These are phyloP conservation scores for Sanghuangporus weigelae DNA, from an alignment of 1,284 basidiomycete species.

Conservation along the genomic window DNA sequence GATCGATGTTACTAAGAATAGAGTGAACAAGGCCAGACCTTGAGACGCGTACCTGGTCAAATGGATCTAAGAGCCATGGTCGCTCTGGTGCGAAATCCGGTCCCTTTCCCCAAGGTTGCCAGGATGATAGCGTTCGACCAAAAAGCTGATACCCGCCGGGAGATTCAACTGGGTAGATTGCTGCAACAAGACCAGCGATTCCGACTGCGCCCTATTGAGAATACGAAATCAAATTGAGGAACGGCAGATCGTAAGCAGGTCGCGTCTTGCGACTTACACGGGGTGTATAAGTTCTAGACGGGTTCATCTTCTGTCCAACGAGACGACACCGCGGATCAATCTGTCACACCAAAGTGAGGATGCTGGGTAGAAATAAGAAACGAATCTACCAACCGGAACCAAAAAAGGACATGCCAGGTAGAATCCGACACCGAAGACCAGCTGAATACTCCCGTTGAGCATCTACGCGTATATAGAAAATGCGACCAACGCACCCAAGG, in stretches of 20 bases:
- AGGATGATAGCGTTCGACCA: slow-evolving; percentile 52
- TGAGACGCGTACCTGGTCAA: slow-evolving; percentile 49
- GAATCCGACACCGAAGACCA: slow-evolving; percentile 58
- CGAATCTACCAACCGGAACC: slow-evolving; percentile 41
- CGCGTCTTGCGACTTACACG: slow-evolving; percentile 33
- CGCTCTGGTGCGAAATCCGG: slow-evolving; percentile 38
- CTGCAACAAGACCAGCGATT: slow-evolving; percentile 53
- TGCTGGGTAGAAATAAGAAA: neutral
- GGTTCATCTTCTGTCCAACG: slow-evolving; percentile 62
- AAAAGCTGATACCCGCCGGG: slow-evolving; percentile 65
- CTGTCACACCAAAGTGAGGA: slow-evolving; percentile 26
- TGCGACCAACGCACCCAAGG: slow-evolving; percentile 34
- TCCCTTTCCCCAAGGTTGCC: slow-evolving; percentile 59
- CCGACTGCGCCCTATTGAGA: slow-evolving; percentile 52
- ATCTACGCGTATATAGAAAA: neutral
- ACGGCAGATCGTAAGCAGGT: neutral
- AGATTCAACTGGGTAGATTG: slow-evolving; percentile 63
- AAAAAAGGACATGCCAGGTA: slow-evolving; percentile 59
- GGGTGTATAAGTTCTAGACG: slow-evolving; percentile 55
- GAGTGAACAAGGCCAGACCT: neutral
- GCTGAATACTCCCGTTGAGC: slow-evolving; percentile 27
- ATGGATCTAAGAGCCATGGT: slow-evolving; percentile 60
- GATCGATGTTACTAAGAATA: neutral
- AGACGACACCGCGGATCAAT: slow-evolving; percentile 58
- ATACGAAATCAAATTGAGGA: neutral